phyloP scores from a whole-genome alignment of 305 asterid species.

The Solanum hybrid region DNA sequence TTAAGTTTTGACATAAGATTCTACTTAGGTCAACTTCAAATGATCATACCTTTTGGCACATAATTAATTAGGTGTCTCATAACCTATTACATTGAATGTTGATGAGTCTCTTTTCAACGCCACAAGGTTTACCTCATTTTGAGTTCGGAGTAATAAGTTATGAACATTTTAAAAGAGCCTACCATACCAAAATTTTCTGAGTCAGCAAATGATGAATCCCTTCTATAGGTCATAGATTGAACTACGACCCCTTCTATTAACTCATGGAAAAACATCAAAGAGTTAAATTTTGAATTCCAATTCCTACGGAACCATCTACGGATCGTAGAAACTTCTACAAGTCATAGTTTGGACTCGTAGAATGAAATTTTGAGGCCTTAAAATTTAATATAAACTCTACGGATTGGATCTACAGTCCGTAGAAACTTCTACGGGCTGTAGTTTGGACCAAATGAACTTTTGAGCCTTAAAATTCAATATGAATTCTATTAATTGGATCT shows the following conservation, averaged over 20 bases:
- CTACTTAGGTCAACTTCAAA: background rate
- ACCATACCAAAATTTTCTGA: background rate
- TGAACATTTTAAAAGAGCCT: background rate
- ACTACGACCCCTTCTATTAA: background rate
- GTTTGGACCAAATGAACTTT: no score
- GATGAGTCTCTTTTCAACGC: no score
- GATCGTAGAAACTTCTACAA: no score
- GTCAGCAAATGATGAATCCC: background rate
- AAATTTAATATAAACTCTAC: background rate
- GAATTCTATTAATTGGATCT: background rate
- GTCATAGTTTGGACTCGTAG: background rate
- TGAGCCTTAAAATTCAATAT: background rate
- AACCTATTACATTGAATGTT: background rate
- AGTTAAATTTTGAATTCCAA: background rate
- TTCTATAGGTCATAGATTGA: background rate
- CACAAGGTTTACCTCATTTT: background rate
- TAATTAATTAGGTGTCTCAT: background rate
- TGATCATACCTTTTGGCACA: no score
- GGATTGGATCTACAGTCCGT: background rate
- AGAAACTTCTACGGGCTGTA: background rate
- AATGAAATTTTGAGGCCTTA: background rate
- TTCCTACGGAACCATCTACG: background rate
- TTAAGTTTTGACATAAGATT: background rate
- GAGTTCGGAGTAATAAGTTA: background rate
- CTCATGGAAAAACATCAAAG: background rate